Conservation (phyloP, 164 flowering plant genomes). For the Nymphaea thermarum region DNA sequence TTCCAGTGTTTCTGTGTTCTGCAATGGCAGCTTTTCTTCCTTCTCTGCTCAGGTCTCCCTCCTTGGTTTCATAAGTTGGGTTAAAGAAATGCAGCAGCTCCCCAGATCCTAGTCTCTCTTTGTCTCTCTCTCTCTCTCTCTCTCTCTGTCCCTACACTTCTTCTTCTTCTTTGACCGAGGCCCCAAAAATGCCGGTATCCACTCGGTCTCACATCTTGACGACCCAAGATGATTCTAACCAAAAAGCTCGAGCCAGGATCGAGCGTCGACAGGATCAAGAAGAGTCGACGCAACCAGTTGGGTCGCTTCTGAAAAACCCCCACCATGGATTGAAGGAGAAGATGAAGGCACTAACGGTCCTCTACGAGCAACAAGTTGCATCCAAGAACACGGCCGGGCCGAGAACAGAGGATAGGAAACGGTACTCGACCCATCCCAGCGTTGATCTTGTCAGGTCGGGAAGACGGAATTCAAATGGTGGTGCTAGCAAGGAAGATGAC, state of each 20-base stretch:
- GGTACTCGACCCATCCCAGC: constrained; percentile 37
- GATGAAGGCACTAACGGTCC: constrained; percentile 68
- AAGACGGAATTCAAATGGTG: constrained; percentile 5
- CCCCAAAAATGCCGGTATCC: constrained; percentile 49
- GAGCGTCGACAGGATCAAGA: constrained; percentile 8
- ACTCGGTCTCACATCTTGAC: constrained; percentile 42
- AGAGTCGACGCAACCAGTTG: constrained; percentile 18
- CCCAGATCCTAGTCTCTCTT: too few species aligned
- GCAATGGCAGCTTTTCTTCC: too few species aligned
- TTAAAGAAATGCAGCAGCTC: too few species aligned
- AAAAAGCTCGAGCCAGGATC: constrained; percentile 6
- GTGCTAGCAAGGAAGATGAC: not conserved
- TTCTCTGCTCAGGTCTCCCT: not conserved
- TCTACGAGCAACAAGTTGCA: constrained; percentile 61
- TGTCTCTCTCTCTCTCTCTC: too few species aligned
- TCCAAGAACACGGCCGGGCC: constrained; percentile 19
- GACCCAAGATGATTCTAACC: constrained; percentile 20
- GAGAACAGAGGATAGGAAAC: constrained; percentile 14
- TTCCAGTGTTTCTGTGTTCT: too few species aligned
- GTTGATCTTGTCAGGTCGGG: constrained; percentile 28
- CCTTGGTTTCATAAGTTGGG: not conserved
- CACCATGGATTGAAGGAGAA: constrained; percentile 88
- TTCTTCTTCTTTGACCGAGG: too few species aligned
- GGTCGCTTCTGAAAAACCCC: constrained; percentile 34
- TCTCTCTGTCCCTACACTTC: too few species aligned